phyloP scores from a whole-genome alignment of 306 rosid species.

The Argentina anserina region DNA sequence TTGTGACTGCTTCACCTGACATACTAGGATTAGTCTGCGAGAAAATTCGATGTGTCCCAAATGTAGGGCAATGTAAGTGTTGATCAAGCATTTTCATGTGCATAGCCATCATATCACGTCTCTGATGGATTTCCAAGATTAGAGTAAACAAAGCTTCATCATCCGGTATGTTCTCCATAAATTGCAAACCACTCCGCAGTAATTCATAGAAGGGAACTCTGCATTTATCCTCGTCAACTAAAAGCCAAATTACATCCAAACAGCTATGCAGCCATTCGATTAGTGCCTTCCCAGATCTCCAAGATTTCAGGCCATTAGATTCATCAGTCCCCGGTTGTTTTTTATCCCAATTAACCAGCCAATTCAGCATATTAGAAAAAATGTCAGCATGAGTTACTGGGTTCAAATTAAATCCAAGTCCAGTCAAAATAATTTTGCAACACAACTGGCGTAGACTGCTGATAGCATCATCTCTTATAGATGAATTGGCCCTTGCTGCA shows the following conservation, averaged over 20 bases:
- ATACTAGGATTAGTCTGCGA: constrained; percentile 57
- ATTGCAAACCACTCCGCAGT: constrained; percentile 87
- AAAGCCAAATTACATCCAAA: constrained; percentile 96
- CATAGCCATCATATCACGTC: constrained; percentile 99
- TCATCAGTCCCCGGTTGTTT: constrained; percentile 71
- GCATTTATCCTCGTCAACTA: constrained; percentile 88
- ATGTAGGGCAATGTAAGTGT: constrained; percentile 97
- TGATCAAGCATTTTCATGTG: constrained; percentile 99
- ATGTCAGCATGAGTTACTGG: constrained; percentile 80
- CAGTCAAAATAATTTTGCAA: constrained; percentile 89
- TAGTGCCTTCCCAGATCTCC: constrained; percentile 81
- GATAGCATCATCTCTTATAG: constrained; percentile 66
- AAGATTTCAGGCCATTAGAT: constrained; percentile 50
- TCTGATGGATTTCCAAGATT: constrained; percentile 91
- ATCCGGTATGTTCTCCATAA: constrained; percentile 88
- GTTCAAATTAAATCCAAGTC: constrained; percentile 69
- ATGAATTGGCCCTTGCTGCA: constrained; percentile 46
- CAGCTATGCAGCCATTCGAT: constrained; percentile 97
- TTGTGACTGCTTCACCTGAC: constrained; percentile 57
- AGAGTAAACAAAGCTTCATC: constrained; percentile 91
- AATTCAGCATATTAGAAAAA: constrained; percentile 81
- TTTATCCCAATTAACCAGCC: constrained; percentile 98
- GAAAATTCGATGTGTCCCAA: constrained; percentile 82
- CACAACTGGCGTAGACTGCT: constrained; percentile 97
- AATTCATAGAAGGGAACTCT: constrained; percentile 95